These are phyloP conservation scores for Huiozyma naganishii DNA, from an alignment of 805 yeast species.

Conservation along the genomic window DNA sequence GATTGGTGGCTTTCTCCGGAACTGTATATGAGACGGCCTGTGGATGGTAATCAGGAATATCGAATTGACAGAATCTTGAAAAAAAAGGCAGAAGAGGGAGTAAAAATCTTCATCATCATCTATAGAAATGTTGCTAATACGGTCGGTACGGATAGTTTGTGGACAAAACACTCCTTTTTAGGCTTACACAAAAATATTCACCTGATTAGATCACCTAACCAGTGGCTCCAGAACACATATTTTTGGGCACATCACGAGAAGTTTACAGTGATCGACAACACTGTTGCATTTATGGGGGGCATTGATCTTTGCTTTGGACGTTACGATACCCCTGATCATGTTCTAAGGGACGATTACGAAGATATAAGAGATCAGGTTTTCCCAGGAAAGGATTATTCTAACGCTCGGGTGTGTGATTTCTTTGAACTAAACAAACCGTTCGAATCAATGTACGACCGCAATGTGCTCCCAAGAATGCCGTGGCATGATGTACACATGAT, in stretches of 20 bases:
- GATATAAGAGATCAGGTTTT: constrained; percentile 46
- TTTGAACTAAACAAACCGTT: constrained; percentile 71
- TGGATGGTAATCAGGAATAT: constrained; percentile 90
- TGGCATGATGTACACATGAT: constrained; percentile 99
- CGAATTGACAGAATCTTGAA: constrained; percentile 81
- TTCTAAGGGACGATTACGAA: constrained; percentile 62
- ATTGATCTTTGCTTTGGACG: constrained; percentile 93
- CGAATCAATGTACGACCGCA: constrained; percentile 84
- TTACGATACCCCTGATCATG: constrained; percentile 94
- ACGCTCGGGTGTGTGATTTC: constrained; percentile 88
- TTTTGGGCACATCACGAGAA: constrained; percentile 99
- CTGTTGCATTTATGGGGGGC: constrained; percentile 88
- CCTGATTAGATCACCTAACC: constrained; percentile 91
- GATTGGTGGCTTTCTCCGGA: constrained; percentile 99
- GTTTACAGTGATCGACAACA: constrained; percentile 73
- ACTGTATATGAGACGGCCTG: constrained; percentile 83
- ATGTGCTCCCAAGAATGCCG: constrained; percentile 84
- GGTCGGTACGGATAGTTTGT: constrained; percentile 85
- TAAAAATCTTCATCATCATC: constrained; percentile 81
- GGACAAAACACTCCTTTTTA: constrained; percentile 87
- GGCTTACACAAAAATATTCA: constrained; percentile 79
- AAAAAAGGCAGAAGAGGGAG: constrained; percentile 88
- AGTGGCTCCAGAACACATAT: constrained; percentile 79
- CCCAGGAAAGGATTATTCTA: constrained; percentile 96
- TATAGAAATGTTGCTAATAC: constrained; percentile 91